phyloP scores from a whole-genome alignment of 768 basidiomycete genomes.

The Grammothele lineata region DNA sequence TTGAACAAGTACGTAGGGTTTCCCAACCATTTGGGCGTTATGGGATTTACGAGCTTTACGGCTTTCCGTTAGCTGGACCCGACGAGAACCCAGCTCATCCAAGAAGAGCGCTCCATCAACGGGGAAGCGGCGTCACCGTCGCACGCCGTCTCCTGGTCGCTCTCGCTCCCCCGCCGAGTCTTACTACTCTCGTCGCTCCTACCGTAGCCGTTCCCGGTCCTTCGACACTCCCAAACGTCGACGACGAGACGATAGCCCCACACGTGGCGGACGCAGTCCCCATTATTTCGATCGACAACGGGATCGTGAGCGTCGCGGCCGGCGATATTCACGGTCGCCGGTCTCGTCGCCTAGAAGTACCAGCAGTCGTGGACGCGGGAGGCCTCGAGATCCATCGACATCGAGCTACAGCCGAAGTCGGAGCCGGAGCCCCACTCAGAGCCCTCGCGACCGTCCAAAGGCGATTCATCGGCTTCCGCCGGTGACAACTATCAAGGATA shows the following conservation, averaged over 20 bases:
- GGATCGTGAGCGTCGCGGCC: conserved; percentile 30
- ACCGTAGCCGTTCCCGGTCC: conserved; percentile 61
- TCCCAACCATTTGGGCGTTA: not conserved
- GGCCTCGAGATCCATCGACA: conserved; percentile 50
- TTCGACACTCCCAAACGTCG: conserved; percentile 55
- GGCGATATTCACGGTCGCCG: conserved; percentile 26
- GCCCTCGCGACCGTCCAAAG: conserved; percentile 47
- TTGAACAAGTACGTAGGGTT: conserved; percentile 75
- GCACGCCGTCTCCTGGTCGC: conserved; percentile 48
- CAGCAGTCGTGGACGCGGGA: conserved; percentile 33
- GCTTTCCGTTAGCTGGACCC: conserved; percentile 52
- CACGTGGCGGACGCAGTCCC: conserved; percentile 37
- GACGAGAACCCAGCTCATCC: conserved; percentile 47
- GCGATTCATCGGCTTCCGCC: conserved; percentile 63
- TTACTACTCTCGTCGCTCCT: conserved; percentile 59
- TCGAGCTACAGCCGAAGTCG: conserved; percentile 56
- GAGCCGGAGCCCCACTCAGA: conserved; percentile 41
- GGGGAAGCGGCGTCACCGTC: conserved; percentile 39
- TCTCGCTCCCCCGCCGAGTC: conserved; percentile 61
- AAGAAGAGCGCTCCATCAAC: conserved; percentile 31
- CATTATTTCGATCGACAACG: conserved; percentile 43
- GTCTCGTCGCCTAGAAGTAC: conserved; percentile 24
- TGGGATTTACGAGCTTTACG: no score
- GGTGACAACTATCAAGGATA: conserved; percentile 35
- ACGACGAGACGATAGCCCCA: conserved; percentile 48